Evolutionary conservation across 805 yeast species (phyloP).

Genomic region (Candida yuanshanica): DNA sequence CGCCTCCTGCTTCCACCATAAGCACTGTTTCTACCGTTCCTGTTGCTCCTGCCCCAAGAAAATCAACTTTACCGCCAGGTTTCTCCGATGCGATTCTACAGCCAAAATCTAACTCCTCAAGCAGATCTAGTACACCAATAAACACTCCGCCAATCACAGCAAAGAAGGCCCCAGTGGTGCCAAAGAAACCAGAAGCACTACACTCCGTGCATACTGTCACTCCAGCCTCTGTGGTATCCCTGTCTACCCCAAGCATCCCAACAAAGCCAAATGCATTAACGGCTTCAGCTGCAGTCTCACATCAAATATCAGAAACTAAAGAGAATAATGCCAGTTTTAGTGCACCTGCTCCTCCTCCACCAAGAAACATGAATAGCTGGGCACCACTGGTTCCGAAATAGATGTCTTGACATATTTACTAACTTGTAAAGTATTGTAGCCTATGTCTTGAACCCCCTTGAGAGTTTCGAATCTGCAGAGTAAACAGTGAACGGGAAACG

Average conservation of each 20-base stretch:
- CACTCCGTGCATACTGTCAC: constrained; percentile 1
- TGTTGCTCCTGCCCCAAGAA: constrained; percentile 28
- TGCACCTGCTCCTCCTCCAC: constrained; percentile 14
- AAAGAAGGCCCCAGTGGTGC: constrained; percentile 15
- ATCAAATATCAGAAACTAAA: neutral
- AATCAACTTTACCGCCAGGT: constrained; percentile 32
- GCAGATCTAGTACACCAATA: constrained; percentile 16
- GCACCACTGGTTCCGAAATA: constrained; percentile 17
- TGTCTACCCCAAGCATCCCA: too few relatives aligned
- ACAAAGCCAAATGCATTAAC: neutral
- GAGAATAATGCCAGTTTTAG: neutral
- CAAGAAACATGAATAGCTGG: constrained; percentile 17
- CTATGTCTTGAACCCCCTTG: neutral
- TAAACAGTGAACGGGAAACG: too few relatives aligned
- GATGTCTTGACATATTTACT: neutral
- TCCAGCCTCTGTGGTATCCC: neutral
- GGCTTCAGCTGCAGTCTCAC: constrained; percentile 1
- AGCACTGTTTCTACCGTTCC: constrained; percentile 14
- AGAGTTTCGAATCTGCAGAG: too few relatives aligned
- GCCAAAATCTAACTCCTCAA: constrained; percentile 27
- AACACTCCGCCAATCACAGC: constrained; percentile 9
- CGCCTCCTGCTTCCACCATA: constrained; percentile 4
- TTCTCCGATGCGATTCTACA: constrained; percentile 27
- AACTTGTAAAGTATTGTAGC: neutral
- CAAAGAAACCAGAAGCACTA: constrained; percentile 13